Evolutionary conservation across 169 alveolate species (phyloP), one percentile per base, ranked within the genome.

Genomic region (Theileria equi): DNA sequence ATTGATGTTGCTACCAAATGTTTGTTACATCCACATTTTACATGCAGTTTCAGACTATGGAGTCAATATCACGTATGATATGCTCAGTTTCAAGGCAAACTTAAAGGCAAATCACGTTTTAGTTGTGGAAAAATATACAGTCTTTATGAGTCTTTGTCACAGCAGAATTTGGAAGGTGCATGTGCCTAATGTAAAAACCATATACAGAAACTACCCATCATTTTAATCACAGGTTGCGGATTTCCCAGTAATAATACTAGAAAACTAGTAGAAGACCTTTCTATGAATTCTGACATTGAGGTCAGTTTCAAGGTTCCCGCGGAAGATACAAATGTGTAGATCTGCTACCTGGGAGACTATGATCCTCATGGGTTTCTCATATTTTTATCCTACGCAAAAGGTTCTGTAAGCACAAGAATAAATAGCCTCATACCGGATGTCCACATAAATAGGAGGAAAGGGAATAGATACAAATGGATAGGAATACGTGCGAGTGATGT

Each of bases 361-460:
- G 88, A 80, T 19, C 88, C 88, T n/a, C 69, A 80, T 11, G 88
- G 88, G 16, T 54, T 80, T 47, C 80, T 44, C 32, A 80, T 80
- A n/a, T 59, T 19, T 31, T 45, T 80, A 53, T 62, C 68, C 26
- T 80, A 80, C 57, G 55, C 47, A 60, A 59, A 28, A 61, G n/a
- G n/a, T n/a, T n/a, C n/a, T n/a, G n/a, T n/a, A n/a, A n/a, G n/a
- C n/a, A n/a, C n/a, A n/a, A n/a, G n/a, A n/a, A n/a, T n/a, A n/a
- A n/a, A n/a, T n/a, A n/a, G n/a, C n/a, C n/a, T n/a, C n/a, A n/a
- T n/a, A n/a, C n/a, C n/a, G n/a, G n/a, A n/a, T n/a, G n/a, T n/a
- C 29, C 44, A 49, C 45, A 62, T 3, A 1, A 13, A 10, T 11
- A 21, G 19, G 59, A 3, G 1, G 67, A 0, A 19, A 10, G 47